phyloP scores from a whole-genome alignment of 163 green algal genomes.

The Chlamydomonas reinhardtii region DNA sequence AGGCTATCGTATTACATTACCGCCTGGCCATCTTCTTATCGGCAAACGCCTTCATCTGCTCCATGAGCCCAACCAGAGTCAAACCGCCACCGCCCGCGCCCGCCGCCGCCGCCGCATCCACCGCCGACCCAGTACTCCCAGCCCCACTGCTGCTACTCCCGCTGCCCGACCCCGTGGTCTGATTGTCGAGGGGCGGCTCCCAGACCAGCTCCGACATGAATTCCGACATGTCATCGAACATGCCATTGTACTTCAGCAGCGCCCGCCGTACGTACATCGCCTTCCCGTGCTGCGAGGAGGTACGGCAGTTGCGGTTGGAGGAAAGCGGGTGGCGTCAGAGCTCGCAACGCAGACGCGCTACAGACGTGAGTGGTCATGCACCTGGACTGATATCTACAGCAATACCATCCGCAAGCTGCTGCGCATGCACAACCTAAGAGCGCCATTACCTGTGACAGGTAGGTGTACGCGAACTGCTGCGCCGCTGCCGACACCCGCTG shows the following conservation, averaged over 20 bases:
- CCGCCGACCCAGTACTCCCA: neutral
- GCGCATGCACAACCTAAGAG: too few relatives aligned
- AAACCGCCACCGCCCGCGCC: neutral
- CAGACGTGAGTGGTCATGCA: neutral
- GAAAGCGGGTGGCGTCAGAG: neutral
- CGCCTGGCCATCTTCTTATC: too few relatives aligned
- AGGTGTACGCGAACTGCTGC: constrained; percentile 53
- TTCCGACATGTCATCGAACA: constrained; percentile 4
- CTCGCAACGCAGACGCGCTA: too few relatives aligned
- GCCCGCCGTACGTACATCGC: constrained; percentile 43
- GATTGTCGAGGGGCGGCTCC: neutral
- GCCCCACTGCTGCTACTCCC: too few relatives aligned
- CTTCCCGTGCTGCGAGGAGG: neutral
- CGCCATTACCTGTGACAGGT: constrained; percentile 11
- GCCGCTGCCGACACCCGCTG: constrained; percentile 6
- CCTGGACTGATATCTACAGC: too few relatives aligned
- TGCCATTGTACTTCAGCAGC: constrained; percentile 18
- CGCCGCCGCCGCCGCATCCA: neutral
- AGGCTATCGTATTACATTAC: too few relatives aligned
- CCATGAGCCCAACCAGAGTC: constrained; percentile 24
- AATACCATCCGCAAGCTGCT: too few relatives aligned
- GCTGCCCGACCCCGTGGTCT: neutral
- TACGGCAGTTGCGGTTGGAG: neutral
- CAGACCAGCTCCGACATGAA: neutral
- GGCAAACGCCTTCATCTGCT: constrained; percentile 4